Evolutionary conservation across 306 rosid genomes (phyloP).

Genomic region (Trifolium dubium): DNA sequence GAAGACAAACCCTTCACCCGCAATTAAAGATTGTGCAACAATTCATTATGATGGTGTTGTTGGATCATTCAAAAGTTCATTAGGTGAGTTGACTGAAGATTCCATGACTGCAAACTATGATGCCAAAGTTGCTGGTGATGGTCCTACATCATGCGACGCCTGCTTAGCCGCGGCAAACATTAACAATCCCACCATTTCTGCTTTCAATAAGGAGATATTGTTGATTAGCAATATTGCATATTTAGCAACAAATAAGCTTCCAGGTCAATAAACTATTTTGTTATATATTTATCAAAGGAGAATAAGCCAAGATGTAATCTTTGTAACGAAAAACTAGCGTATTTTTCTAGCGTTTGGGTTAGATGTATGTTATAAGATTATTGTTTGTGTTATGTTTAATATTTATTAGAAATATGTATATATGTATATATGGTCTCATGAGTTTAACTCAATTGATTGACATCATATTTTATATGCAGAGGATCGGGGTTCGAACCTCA

Average conservation of each 20-base stretch:
- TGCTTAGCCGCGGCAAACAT: constrained; percentile 27
- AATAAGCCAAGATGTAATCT: no score
- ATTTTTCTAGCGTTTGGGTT: no score
- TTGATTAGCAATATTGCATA: constrained; percentile 41
- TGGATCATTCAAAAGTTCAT: constrained; percentile 41
- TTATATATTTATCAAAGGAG: not conserved
- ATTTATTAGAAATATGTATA: no score
- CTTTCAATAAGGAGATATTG: not conserved
- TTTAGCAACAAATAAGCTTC: constrained; percentile 12
- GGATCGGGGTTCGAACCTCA: no score
- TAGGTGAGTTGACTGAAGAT: constrained; percentile 32
- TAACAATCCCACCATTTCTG: constrained; percentile 18
- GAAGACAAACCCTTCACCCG: constrained; percentile 27
- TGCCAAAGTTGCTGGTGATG: constrained; percentile 45
- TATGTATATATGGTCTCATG: no score
- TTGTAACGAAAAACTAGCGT: no score
- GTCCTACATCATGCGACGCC: constrained; percentile 25
- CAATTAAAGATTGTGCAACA: constrained; percentile 29
- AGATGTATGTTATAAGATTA: no score
- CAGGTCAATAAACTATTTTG: not conserved
- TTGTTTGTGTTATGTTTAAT: no score
- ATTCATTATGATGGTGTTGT: constrained; percentile 8
- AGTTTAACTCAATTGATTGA: no score
- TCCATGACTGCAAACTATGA: constrained; percentile 32
- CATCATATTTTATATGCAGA: no score